Base-by-base conservation (phyloP, 73 alveolate genomes). In the Paramecium primaurelia region DNA sequence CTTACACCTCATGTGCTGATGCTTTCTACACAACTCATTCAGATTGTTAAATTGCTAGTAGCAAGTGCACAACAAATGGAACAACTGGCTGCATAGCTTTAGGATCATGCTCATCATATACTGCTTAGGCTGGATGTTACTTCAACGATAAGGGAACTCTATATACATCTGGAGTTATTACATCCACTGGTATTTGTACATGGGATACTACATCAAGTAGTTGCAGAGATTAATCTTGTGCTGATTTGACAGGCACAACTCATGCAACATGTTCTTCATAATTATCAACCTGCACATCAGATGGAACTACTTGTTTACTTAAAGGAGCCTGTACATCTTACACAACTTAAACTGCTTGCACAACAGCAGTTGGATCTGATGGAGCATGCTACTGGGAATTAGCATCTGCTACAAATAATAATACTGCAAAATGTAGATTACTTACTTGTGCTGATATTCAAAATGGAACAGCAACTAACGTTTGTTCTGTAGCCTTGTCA, bases 301-400 rank as follows among this genome's bases (percentile, higher is more conserved):
- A 80, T 25, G 91, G 91, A 45, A 80, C 91, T 45, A 80, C 34
- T 4, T 80, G 91, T 44, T 38, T 80, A 40, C 34, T 64, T 68
- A 40, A 44, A 22, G 71, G 49, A 26, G 49, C 77, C 12, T 80
- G 91, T n/a, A n/a, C 77, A 40, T n/a, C 49, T 10, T 80, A 80
- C 30, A 25, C 88, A 16, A 75, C 22, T 25, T 9, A 42, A 80
- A 44, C 64, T 12, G 87, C 34, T 37, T 73, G 87, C 49, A 36
- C 68, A n/a, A 30, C 38, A 3, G 71, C 30, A 25, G 49, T 80
- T 45, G 91, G 91, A 45, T 25, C 91, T 25, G 91, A 80, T 80
- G 91, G 91, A 10, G 20, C 18, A 14, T 80, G 91, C 45, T 25
- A 8, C 12, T 80, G 91, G 91, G 58, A 34, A 34, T 20, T 30